phyloP scores from a whole-genome alignment of 2,329 filamentous ascomycete genomes.

The Taxawa tesnikishii region DNA sequence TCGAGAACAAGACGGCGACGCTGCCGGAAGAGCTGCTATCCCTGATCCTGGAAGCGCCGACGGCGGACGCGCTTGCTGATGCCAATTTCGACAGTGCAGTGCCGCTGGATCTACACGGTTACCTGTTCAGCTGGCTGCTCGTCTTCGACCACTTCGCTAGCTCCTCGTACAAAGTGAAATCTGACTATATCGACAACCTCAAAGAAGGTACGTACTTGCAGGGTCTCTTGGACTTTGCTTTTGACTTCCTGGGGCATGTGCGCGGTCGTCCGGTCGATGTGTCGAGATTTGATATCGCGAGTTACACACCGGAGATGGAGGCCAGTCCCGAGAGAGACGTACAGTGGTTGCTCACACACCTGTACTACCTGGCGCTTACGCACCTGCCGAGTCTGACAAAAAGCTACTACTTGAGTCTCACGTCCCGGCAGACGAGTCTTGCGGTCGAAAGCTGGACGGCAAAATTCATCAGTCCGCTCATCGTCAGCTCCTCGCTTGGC shows the following conservation, averaged over 20 bases:
- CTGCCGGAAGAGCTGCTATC: conserved; percentile 79
- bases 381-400: conserved; percentile 70
- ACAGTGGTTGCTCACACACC: conserved; percentile 71
- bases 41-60: conserved; percentile 66
- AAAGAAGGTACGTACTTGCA: conserved; percentile 59
- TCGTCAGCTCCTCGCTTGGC: conserved; percentile 53
- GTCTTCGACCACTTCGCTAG: conserved; percentile 68
- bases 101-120: conserved; percentile 60
- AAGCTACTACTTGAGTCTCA: conserved; percentile 71
- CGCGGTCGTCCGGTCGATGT: conserved; percentile 58
- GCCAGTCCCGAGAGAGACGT: conserved; percentile 59
- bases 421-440: conserved; percentile 64
- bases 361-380: conserved; percentile 73
- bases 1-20: conserved; percentile 59
- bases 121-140: conserved; percentile 79
- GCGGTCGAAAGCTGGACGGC: conserved; percentile 77
- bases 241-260: conserved; percentile 73
- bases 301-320: conserved; percentile 42
- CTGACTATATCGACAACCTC: conserved; percentile 67
- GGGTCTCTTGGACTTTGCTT: conserved; percentile 64
- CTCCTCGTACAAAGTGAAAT: conserved; percentile 61
- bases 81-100: conserved; percentile 52
- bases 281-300: conserved; percentile 57
- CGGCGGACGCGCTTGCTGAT: conserved; percentile 53
- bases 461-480: conserved; percentile 61